These are phyloP conservation scores for Colletotrichum lentis DNA, from an alignment of 2,329 filamentous ascomycete genomes.

Conservation along the genomic window DNA sequence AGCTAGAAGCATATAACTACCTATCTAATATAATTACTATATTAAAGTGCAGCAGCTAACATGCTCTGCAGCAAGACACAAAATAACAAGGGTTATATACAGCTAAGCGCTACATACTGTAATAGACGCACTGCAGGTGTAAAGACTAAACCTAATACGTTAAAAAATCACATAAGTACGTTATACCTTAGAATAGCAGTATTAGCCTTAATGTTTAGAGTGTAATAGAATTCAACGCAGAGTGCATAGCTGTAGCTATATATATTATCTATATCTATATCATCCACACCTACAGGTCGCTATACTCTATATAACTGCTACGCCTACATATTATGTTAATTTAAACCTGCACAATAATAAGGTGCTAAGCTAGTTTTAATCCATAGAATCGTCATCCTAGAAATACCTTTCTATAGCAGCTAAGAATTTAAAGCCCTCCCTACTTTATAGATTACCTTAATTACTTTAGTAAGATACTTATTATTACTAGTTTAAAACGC, in stretches of 20 bases:
- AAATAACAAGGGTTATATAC: conserved; percentile 4
- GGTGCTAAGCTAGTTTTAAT: conserved; percentile 2
- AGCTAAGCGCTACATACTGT: conserved; percentile 8
- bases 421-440: conserved; percentile 4
- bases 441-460: conserved; percentile 4
- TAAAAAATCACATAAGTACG: conserved; percentile 2
- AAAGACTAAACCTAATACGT: conserved; percentile 4
- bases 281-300: conserved; percentile 8
- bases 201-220: conserved; percentile 1
- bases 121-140: conserved; percentile 4
- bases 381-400: neutral
- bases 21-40: too few relatives aligned
- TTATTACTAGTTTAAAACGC: conserved; percentile 9
- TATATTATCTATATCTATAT: conserved; percentile 1
- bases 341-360: conserved; percentile 7
- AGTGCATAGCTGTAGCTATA: neutral
- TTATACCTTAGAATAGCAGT: conserved; percentile 2
- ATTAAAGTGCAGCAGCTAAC: neutral
- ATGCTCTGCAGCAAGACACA: conserved; percentile 3
- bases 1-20: too few relatives aligned
- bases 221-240: neutral
- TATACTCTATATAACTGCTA: neutral
- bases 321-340: neutral
- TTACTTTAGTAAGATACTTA: conserved; percentile 8
- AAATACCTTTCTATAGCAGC: neutral